Base-by-base conservation (phyloP, 164 flowering plant species). In the Buxus sempervirens region DNA sequence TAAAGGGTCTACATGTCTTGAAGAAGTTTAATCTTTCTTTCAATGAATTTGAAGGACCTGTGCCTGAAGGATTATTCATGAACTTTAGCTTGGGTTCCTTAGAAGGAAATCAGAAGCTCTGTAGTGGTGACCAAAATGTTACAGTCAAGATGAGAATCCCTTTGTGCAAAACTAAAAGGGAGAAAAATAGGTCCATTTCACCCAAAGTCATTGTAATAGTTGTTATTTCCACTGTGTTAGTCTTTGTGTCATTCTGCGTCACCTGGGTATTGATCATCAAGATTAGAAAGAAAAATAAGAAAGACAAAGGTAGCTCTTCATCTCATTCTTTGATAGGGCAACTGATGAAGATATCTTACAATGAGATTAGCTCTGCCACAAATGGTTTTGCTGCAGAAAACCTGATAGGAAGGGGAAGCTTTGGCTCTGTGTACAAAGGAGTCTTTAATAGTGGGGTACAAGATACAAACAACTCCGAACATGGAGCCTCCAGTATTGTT, bases 361-460 rank as follows among this genome's bases (percentile, higher is more conserved):
- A 45, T 15, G 62, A 67, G 26, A 38, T 67, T 25, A 32, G 20
- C 21, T 22, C 53, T 36, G 67, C 67, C 5, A 64, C 58, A 19
- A 64, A 51, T 25, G 67, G 21, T 22, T 62, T 69, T 21, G 10
- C 60, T 20, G 22, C 15, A 13, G 66, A 69, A 54, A 69, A 69
- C 28, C 56, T 62, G 60, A 32, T 69, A 25, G 60, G 66, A 15
- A 62, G 38, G 28, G 72, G 66, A 3, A 66, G 23, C 20, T 69
- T 53, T 55, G 72, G 66, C 0, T 62, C 66, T 48, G 73, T 64
- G 22, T 64, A 71, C 32, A 58, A 64, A 59, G 64, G 58, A 54
- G 25, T 51, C 9, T 53, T 62, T 38, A 4, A 9, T 18, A 18
- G 36, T 5, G 25, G 23, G 0, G 58, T 9, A 55, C 58, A 54